Conservation (phyloP, 192 early-diverging fungal species). For the Glomus cerebriforme region DNA sequence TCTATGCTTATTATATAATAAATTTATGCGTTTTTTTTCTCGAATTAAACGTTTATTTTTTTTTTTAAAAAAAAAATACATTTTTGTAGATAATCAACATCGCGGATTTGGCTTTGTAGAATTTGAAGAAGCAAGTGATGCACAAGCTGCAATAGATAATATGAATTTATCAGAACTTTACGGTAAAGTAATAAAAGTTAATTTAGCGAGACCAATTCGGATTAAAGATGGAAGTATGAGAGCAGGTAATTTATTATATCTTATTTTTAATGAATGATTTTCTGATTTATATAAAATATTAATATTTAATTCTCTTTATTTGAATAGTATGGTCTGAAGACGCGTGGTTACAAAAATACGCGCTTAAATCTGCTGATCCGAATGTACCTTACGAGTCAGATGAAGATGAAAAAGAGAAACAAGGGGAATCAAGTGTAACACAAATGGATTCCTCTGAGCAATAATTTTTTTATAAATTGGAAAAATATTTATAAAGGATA, state of each 20-base stretch:
- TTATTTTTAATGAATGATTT: background rate
- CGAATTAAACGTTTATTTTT: too few species aligned
- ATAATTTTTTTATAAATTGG: background rate
- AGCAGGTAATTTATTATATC: conserved; percentile 35
- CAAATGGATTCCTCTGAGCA: background rate
- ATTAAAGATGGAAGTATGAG: conserved; percentile 45
- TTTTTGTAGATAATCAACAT: conserved; percentile 62
- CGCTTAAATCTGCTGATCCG: conserved; percentile 31
- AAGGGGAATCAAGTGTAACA: background rate
- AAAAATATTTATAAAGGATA: too few species aligned
- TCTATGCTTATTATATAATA: background rate
- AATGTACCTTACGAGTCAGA: conserved; percentile 13
- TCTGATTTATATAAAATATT: background rate
- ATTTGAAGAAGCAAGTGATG: conserved; percentile 84
- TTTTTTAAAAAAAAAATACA: too few species aligned
- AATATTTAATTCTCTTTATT: background rate
- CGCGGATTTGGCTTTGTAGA: conserved; percentile 97
- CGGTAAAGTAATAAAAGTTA: conserved; percentile 88
- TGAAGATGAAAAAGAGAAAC: conserved; percentile 26
- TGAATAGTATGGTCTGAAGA: conserved; percentile 50
- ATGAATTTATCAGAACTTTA: conserved; percentile 89
- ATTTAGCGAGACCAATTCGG: conserved; percentile 71
- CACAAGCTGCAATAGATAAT: conserved; percentile 89
- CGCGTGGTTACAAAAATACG: conserved; percentile 45
- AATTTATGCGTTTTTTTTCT: background rate